Conservation (phyloP, 2,329 filamentous ascomycete genomes). For the Endocalyx cinctus region DNA sequence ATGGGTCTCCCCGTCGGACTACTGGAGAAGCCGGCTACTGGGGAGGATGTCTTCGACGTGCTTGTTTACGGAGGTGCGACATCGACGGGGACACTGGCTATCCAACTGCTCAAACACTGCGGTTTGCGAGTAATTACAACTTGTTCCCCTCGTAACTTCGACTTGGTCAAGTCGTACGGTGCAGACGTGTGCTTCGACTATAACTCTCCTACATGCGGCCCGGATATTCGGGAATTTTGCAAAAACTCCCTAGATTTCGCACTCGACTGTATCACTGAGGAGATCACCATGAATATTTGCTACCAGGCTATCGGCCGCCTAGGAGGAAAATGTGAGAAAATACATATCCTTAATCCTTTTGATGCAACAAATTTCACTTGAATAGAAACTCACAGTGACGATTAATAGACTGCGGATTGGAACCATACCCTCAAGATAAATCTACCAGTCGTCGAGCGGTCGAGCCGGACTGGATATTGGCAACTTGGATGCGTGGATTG, state of each 20-base stretch:
- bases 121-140: slow-evolving; percentile 5
- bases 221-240: neutral
- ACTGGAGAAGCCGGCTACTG: slow-evolving; percentile 12
- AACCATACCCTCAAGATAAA: slow-evolving; percentile 4
- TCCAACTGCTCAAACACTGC: slow-evolving; percentile 33
- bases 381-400: too few relatives aligned
- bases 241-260: neutral
- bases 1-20: slow-evolving; percentile 22
- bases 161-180: slow-evolving; percentile 2
- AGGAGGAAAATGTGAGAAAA: slow-evolving; percentile 4
- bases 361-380: too few relatives aligned
- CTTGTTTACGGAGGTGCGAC: slow-evolving; percentile 43
- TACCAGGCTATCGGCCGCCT: slow-evolving; percentile 4
- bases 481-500: slow-evolving; percentile 8
- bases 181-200: slow-evolving; percentile 3
- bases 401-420: slow-evolving; percentile 2
- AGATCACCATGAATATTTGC: slow-evolving; percentile 2
- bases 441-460: slow-evolving; percentile 2
- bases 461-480: slow-evolving; percentile 7
- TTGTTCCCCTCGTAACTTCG: slow-evolving; percentile 4
- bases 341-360: too few relatives aligned
- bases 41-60: slow-evolving; percentile 19
- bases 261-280: slow-evolving; percentile 1
- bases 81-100: slow-evolving; percentile 36
- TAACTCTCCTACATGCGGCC: slow-evolving; percentile 2